phyloP scores from a whole-genome alignment of 1,284 basidiomycete genomes.

The Bondarzewia mesenterica region DNA sequence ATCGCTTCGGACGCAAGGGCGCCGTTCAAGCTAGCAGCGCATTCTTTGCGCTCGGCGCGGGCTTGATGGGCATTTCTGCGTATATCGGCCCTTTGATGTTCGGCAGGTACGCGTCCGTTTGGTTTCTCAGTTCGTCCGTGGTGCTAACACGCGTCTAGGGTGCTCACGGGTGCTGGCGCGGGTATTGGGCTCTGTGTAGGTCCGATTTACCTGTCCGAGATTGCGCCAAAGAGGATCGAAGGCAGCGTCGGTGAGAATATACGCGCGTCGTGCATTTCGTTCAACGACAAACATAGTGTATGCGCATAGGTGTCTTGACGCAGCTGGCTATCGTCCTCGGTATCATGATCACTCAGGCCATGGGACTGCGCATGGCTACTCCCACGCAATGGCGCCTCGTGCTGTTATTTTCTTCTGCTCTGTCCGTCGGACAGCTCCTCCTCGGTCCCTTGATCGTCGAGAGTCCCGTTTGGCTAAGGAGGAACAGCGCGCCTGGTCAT shows the following conservation, averaged over 20 bases:
- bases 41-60: constrained; percentile 52
- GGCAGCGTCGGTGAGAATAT: constrained; percentile 57
- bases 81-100: constrained; percentile 51
- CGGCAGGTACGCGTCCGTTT: constrained; percentile 46
- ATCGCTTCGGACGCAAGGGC: constrained; percentile 59
- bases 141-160: constrained; percentile 40
- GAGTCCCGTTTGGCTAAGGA: constrained; percentile 59
- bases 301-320: constrained; percentile 68
- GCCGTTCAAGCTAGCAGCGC: constrained; percentile 53
- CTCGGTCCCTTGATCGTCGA: constrained; percentile 47
- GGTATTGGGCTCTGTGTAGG: constrained; percentile 83
- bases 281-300: neutral
- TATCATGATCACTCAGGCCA: constrained; percentile 69
- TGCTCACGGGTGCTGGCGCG: constrained; percentile 73
- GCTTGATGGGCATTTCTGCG: constrained; percentile 56
- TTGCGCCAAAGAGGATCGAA: constrained; percentile 65
- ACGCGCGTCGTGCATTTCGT: constrained; percentile 7
- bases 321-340: constrained; percentile 82
- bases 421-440: constrained; percentile 56
- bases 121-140: neutral
- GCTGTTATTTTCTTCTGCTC: constrained; percentile 52
- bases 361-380: constrained; percentile 57
- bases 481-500: constrained; percentile 41
- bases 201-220: constrained; percentile 79
- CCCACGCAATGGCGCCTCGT: constrained; percentile 71